A percentile compares a stretch with the other conserved stretches of the same genome.
These are phyloP conservation scores for Barnettozyma pratensis DNA, from an alignment of 805 yeast genomes.

Conservation along the genomic window DNA sequence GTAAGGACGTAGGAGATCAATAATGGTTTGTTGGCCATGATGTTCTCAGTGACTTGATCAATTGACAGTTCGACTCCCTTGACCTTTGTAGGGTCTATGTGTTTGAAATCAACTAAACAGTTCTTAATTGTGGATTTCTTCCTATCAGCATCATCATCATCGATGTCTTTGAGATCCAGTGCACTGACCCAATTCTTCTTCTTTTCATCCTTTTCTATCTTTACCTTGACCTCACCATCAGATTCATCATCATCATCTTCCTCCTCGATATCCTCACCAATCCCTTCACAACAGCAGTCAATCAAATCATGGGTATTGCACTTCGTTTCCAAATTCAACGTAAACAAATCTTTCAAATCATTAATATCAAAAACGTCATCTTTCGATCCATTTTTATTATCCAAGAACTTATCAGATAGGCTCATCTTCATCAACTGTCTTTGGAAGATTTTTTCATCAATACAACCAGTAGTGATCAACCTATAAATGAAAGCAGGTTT, in stretches of 20 bases:
- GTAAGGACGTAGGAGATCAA: slow-evolving; percentile 38
- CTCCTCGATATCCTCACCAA: slow-evolving; percentile 34
- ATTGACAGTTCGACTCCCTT: slow-evolving; percentile 16
- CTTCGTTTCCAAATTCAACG: slow-evolving; percentile 41
- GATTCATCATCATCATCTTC: slow-evolving; percentile 17
- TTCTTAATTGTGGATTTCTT: slow-evolving; percentile 44
- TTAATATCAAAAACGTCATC: slow-evolving; percentile 63
- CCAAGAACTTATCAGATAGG: slow-evolving; percentile 68
- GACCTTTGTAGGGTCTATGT: slow-evolving; percentile 44
- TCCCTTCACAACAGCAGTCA: slow-evolving; percentile 57
- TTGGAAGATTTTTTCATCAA: slow-evolving; percentile 92
- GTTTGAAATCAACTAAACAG: slow-evolving; percentile 59
- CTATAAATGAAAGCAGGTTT: slow-evolving; percentile 77
- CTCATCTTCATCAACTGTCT: slow-evolving; percentile 83
- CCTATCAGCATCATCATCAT: slow-evolving; percentile 17
- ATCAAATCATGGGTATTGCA: slow-evolving; percentile 78
- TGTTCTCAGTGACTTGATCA: slow-evolving; percentile 30
- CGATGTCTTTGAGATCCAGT: slow-evolving; percentile 11
- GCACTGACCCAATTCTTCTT: slow-evolving; percentile 22
- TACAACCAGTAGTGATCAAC: slow-evolving; percentile 79
- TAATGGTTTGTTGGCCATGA: slow-evolving; percentile 22
- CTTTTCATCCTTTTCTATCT: slow-evolving; percentile 9
- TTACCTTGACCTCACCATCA: slow-evolving; percentile 17
- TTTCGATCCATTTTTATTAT: slow-evolving; percentile 35
- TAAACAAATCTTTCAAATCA: slow-evolving; percentile 74